Percentiles rank a stretch among this genome's conserved stretches.
These are phyloP conservation scores for Dittrichia graveolens DNA, from an alignment of 129 eudicot species.

Conservation along the genomic window DNA sequence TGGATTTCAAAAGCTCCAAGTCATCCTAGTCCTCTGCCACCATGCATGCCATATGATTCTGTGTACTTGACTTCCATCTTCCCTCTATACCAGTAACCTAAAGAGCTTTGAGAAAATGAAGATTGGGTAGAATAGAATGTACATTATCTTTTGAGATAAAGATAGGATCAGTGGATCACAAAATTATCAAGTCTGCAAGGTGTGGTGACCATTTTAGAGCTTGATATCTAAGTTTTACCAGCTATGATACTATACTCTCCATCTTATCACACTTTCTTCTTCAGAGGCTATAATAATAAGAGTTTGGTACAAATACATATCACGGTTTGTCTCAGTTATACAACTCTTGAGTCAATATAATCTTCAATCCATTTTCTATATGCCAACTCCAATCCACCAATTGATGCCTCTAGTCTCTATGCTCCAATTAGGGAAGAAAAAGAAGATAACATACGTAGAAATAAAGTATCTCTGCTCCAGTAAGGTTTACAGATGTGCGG, in stretches of 20 bases:
- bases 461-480: constrained; percentile 19
- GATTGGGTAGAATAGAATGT: constrained; percentile 12
- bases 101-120: background rate
- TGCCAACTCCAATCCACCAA: constrained; percentile 18
- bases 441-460: constrained; percentile 8
- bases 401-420: background rate
- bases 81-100: constrained; percentile 16
- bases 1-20: constrained; percentile 2
- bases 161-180: background rate
- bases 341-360: constrained; percentile 4
- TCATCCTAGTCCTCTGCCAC: constrained; percentile 17
- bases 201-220: background rate
- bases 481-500: constrained; percentile 22
- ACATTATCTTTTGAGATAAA: constrained; percentile 16
- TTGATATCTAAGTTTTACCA: constrained; percentile 1
- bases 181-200: too few relatives aligned
- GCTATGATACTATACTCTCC: constrained; percentile 17
- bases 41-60: constrained; percentile 18
- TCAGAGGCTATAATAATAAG: constrained; percentile 7
- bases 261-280: constrained; percentile 10
- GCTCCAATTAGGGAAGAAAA: constrained; percentile 15
- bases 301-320: constrained; percentile 6
- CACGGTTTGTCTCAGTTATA: background rate
- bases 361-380: background rate
- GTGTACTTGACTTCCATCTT: constrained; percentile 15